phyloP scores from a whole-genome alignment of 257 asterid species.

The Lycium barbarum region DNA sequence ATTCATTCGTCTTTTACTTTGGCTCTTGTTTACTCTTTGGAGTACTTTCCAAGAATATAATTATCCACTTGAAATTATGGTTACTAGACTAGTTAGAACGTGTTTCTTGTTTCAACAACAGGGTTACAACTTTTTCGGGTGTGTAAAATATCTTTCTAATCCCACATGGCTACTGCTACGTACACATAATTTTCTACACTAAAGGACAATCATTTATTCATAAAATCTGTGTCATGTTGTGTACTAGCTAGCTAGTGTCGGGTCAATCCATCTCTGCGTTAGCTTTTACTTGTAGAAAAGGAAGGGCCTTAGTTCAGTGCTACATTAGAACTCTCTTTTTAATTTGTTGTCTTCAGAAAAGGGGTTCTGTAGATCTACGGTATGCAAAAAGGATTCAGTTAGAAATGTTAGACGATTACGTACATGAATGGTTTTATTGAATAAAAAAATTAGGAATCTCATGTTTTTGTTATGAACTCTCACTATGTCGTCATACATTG shows the following conservation, averaged over 20 bases:
- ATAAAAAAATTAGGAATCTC: neutral
- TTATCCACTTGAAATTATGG: constrained; percentile 25
- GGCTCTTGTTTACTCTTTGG: constrained; percentile 25
- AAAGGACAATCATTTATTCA: constrained; percentile 20
- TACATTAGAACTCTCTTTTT: constrained; percentile 7
- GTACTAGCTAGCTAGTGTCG: constrained; percentile 15
- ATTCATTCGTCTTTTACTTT: constrained; percentile 5
- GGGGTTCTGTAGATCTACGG: constrained; percentile 16
- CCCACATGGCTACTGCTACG: constrained; percentile 16
- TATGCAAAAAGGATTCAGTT: constrained; percentile 18
- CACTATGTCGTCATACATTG: neutral
- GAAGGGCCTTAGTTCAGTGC: neutral
- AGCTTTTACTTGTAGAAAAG: neutral
- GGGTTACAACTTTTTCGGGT: constrained; percentile 27
- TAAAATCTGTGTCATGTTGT: constrained; percentile 22
- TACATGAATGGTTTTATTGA: neutral
- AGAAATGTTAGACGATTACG: neutral
- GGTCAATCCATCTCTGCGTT: constrained; percentile 10
- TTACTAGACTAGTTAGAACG: constrained; percentile 21
- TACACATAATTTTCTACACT: constrained; percentile 6
- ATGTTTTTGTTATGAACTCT: neutral
- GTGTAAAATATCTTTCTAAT: constrained; percentile 22
- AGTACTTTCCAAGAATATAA: constrained; percentile 18
- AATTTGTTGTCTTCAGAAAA: constrained; percentile 14
- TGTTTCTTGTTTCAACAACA: constrained; percentile 31